Conservation (phyloP, 768 basidiomycete genomes). For the Sarcodon aspratus region DNA sequence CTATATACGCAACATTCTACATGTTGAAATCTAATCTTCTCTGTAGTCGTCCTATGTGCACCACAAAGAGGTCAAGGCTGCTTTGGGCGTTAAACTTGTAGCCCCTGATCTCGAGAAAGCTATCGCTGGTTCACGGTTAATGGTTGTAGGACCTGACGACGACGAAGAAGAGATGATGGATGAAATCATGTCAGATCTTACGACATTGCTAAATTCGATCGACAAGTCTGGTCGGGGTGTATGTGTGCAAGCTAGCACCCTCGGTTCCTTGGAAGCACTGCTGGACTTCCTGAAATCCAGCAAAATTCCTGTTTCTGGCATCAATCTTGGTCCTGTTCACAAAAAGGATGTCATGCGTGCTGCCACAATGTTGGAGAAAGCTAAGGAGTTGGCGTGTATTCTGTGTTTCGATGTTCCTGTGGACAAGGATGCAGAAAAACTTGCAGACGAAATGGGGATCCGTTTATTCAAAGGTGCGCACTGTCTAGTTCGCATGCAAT, state of each 20-base stretch:
- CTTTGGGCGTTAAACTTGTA: constrained; percentile 89
- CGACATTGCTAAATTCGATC: constrained; percentile 76
- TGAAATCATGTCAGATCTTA: constrained; percentile 94
- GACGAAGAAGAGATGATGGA: constrained; percentile 93
- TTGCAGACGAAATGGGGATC: constrained; percentile 93
- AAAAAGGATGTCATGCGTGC: constrained; percentile 91
- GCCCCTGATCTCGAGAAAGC: constrained; percentile 97
- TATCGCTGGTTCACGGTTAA: constrained; percentile 89
- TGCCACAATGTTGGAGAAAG: constrained; percentile 90
- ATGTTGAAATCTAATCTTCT: constrained; percentile 1
- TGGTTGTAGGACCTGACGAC: constrained; percentile 90
- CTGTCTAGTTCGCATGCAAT: neutral
- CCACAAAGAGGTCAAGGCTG: constrained; percentile 94
- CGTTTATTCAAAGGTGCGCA: constrained; percentile 81
- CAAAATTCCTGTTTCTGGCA: constrained; percentile 96
- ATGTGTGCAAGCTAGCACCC: constrained; percentile 93
- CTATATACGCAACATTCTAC: neutral
- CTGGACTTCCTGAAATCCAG: constrained; percentile 89
- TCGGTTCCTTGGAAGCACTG: constrained; percentile 93
- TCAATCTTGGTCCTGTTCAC: constrained; percentile 96
- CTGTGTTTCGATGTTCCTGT: constrained; percentile 94
- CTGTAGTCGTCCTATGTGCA: constrained; percentile 88
- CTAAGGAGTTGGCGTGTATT: constrained; percentile 89
- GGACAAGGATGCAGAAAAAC: constrained; percentile 84
- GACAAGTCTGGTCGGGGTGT: constrained; percentile 96